Evolutionary conservation across 257 asterid species (phyloP), one percentile per base, ranked within the genome.

Genomic region (Oldenlandia corymbosa): DNA sequence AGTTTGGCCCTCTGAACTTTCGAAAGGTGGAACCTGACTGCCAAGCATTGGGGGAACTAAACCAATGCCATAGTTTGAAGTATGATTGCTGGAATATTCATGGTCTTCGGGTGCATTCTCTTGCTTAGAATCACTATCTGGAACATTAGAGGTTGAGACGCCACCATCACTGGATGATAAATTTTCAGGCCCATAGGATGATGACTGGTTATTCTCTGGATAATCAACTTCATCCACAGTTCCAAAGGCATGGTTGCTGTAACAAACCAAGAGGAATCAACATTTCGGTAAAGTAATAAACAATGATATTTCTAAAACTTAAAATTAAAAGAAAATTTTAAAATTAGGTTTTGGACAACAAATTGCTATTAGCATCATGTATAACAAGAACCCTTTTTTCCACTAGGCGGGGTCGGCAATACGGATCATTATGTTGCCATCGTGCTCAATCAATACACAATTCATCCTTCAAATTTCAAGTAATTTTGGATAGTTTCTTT

Each of bases 1-100:
- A 61, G 83, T 73, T 76, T 80, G 95, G 67, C 84, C 58, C 64
- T 88, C 97, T 16, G 80, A 81, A 81, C 76, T 82, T 67, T 88
- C 96, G 48, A 80, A 81, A 43, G 86, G 75, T 58, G 90, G 60
- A 67, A 74, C 71, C 73, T 83, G 96, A 69, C 76, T 66, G 62
- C 84, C 78, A 65, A 75, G 50, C 48, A 80, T 70, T 59, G 91
- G 88, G 34, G 94, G 98, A 68, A 83, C 48, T 72, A 79, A 76
- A 69, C 88, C 88, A 76, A 76, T 71, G 58, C 76, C 74, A 56
- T 85, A 79, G 72, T 75, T 81, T 60, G 96, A 70, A 70, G 83
- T 56, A 60, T 84, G 88, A 75, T 62, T 73, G 58, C 69, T 69
- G 59, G 88, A 72, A 67, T 79, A 85, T 45, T 81, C 88, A 67